Evolutionary conservation across 371 early-diverging fungal species (phyloP).

Genomic region (Mortierella sp.): DNA sequence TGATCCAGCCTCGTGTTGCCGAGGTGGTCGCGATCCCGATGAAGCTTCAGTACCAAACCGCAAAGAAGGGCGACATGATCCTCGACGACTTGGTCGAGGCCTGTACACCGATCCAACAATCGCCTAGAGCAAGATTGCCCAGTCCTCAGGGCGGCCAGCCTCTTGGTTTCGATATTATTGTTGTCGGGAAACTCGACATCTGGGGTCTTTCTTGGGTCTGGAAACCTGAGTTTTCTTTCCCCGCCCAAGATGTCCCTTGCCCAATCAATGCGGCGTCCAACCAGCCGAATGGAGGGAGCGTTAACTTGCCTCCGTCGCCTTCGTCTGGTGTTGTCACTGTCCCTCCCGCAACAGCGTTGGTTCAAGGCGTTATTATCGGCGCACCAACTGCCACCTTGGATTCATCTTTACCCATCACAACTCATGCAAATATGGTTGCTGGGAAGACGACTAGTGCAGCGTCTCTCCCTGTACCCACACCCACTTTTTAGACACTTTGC

Average conservation of each 20-base stretch:
- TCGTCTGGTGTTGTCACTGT: constrained; percentile 16
- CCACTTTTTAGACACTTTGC: neutral
- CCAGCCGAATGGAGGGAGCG: neutral
- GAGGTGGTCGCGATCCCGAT: constrained; percentile 34
- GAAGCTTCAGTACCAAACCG: constrained; percentile 29
- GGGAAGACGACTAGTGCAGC: constrained; percentile 15
- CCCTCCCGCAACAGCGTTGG: constrained; percentile 13
- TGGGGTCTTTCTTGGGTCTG: constrained; percentile 54
- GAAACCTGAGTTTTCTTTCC: constrained; percentile 40
- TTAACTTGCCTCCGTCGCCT: neutral
- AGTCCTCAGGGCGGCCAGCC: neutral
- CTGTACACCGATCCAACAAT: constrained; percentile 17
- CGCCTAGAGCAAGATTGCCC: neutral
- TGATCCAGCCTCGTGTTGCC: constrained; percentile 23
- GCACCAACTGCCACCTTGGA: neutral
- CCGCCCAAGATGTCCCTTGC: constrained; percentile 35
- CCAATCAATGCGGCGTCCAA: constrained; percentile 27
- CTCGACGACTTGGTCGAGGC: constrained; percentile 23
- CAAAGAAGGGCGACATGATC: neutral
- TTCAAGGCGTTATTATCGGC: neutral
- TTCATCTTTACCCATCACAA: neutral
- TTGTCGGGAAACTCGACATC: constrained; percentile 31
- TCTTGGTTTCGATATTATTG: constrained; percentile 23
- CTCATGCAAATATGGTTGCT: neutral
- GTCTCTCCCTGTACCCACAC: constrained; percentile 3